These are phyloP conservation scores for Colletotrichum karsti DNA, from an alignment of 2,329 filamentous ascomycete genomes.

Conservation along the genomic window DNA sequence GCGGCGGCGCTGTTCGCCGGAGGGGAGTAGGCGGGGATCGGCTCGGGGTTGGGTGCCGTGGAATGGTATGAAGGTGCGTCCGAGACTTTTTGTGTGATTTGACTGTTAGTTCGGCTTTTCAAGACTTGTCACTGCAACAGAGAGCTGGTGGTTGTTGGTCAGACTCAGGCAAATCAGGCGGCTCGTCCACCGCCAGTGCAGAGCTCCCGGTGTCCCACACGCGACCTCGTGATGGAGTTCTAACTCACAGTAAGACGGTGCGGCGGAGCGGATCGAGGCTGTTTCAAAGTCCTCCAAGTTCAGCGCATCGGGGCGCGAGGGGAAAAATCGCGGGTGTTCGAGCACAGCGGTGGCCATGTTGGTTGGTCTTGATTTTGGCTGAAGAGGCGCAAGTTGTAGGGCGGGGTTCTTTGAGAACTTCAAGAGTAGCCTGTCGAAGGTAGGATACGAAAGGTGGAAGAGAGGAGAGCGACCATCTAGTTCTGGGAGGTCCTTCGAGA, in stretches of 20 bases:
- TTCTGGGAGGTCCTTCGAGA: background rate
- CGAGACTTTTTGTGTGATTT: constrained; percentile 55
- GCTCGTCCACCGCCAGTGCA: background rate
- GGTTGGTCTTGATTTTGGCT: background rate
- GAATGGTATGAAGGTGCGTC: constrained; percentile 73
- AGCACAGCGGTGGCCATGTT: constrained; percentile 22
- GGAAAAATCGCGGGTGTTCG: constrained; percentile 25
- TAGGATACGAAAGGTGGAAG: constrained; percentile 1
- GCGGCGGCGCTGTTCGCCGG: constrained; percentile 32
- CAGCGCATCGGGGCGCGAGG: constrained; percentile 36
- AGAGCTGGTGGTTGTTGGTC: background rate
- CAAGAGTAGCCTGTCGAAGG: constrained; percentile 9
- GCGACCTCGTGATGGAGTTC: background rate
- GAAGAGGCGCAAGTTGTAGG: background rate
- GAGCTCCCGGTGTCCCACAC: background rate
- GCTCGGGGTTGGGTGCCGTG: constrained; percentile 54
- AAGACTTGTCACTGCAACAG: background rate
- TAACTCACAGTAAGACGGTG: constrained; percentile 72
- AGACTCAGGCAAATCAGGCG: background rate
- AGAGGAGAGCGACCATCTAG: constrained; percentile 6
- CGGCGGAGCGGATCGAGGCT: constrained; percentile 71
- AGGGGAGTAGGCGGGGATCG: constrained; percentile 61
- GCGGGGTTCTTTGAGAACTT: background rate
- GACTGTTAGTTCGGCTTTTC: background rate
- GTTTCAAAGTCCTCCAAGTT: constrained; percentile 70